Evolutionary conservation across 1,284 basidiomycete genomes (phyloP).

Genomic region (Bjerkandera adusta): DNA sequence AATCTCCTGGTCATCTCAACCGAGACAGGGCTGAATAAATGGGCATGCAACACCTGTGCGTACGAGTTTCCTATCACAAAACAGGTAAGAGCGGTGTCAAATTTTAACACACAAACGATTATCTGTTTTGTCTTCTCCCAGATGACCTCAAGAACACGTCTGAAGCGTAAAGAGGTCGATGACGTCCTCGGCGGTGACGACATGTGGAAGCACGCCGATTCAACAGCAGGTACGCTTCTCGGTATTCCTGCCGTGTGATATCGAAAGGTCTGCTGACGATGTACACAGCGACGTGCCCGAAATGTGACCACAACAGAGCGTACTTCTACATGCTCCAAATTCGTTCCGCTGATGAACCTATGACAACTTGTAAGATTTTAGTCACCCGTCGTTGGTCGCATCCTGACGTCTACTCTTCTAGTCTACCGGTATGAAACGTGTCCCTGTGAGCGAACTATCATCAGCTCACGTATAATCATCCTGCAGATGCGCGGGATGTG

Average conservation of each 20-base stretch:
- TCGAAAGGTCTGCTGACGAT: neutral
- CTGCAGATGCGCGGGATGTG: slow-evolving; percentile 51
- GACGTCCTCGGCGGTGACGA: slow-evolving; percentile 94
- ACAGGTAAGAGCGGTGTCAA: slow-evolving; percentile 50
- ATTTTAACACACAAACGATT: slow-evolving; percentile 12
- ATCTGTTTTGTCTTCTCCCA: slow-evolving; percentile 27
- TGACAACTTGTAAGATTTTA: slow-evolving; percentile 84
- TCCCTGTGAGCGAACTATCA: neutral
- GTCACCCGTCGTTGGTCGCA: slow-evolving; percentile 7
- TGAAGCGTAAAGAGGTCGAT: slow-evolving; percentile 86
- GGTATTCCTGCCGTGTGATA: slow-evolving; percentile 21
- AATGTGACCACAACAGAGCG: slow-evolving; percentile 86
- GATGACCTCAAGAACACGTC: slow-evolving; percentile 87
- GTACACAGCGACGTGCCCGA: slow-evolving; percentile 73
- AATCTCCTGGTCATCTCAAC: slow-evolving; percentile 86
- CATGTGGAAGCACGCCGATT: slow-evolving; percentile 95
- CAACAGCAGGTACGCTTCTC: slow-evolving; percentile 61
- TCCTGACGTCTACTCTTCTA: slow-evolving; percentile 16
- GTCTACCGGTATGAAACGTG: slow-evolving; percentile 34
- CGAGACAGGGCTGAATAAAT: slow-evolving; percentile 80
- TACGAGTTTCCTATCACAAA: slow-evolving; percentile 88
- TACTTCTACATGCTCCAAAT: slow-evolving; percentile 98
- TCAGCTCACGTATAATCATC: slow-evolving; percentile 1
- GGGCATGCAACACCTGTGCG: slow-evolving; percentile 91
- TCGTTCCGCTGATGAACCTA: slow-evolving; percentile 93